Conservation (phyloP, 257 asterid genomes). For the Lantana camara region DNA sequence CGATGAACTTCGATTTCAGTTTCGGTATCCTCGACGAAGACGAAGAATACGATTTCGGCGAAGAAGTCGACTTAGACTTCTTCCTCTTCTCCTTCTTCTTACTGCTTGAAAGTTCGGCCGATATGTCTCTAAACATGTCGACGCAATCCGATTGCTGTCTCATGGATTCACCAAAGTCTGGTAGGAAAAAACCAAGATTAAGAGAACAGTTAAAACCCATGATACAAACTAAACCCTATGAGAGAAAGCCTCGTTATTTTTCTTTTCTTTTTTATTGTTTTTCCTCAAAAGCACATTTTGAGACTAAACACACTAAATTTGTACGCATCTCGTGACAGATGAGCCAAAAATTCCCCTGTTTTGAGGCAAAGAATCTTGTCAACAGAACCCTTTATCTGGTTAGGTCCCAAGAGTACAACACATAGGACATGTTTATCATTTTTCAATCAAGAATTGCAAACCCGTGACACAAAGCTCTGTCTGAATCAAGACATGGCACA, state of each 20-base stretch:
- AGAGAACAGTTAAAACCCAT: background rate
- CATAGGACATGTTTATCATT: constrained; percentile 28
- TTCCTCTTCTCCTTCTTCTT: constrained; percentile 64
- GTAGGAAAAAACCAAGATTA: background rate
- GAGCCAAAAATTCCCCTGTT: constrained; percentile 42
- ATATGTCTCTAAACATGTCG: constrained; percentile 33
- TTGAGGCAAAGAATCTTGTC: constrained; percentile 25
- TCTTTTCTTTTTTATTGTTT: too few relatives aligned
- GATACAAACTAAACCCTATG: too few relatives aligned
- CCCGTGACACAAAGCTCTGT: constrained; percentile 36
- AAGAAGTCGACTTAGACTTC: constrained; percentile 51
- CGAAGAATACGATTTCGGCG: constrained; percentile 45
- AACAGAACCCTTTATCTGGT: background rate
- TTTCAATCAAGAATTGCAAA: constrained; percentile 15
- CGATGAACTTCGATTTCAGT: constrained; percentile 56
- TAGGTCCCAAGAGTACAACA: constrained; percentile 20
- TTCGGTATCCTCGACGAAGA: constrained; percentile 46
- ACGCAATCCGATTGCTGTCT: constrained; percentile 36
- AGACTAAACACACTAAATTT: background rate
- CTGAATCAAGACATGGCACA: constrained; percentile 30
- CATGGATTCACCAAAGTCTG: constrained; percentile 52
- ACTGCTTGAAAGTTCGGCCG: constrained; percentile 35
- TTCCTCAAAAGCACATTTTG: too few relatives aligned
- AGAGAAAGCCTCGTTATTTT: too few relatives aligned
- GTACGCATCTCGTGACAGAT: constrained; percentile 40